Evolutionary conservation across 2,329 filamentous ascomycete species (phyloP).

Genomic region (Aspergillus chevalieri): DNA sequence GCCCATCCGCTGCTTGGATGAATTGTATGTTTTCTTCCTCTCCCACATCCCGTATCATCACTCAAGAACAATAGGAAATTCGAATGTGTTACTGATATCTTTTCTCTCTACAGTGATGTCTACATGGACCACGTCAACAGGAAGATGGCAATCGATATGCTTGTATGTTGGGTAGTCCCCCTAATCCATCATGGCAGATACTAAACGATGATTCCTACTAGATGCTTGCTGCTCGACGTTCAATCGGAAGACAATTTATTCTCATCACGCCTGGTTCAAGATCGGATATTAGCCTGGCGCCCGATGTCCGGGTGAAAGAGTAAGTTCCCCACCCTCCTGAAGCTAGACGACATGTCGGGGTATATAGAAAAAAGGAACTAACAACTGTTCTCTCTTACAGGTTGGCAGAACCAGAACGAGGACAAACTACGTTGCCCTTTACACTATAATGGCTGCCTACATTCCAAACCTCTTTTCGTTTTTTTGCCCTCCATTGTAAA

Average conservation of each 20-base stretch:
- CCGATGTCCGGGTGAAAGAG: constrained; percentile 42
- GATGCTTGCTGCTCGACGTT: constrained; percentile 77
- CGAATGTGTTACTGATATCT: constrained; percentile 10
- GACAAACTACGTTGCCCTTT: constrained; percentile 36
- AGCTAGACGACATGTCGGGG: background rate
- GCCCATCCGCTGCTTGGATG: constrained; percentile 87
- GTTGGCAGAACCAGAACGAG: constrained; percentile 41
- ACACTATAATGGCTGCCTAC: no score
- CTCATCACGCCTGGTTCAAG: constrained; percentile 92
- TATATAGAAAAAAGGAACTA: background rate
- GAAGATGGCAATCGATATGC: constrained; percentile 86
- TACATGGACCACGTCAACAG: constrained; percentile 99
- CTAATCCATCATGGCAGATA: constrained; percentile 1
- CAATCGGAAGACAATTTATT: constrained; percentile 89
- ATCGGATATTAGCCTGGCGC: constrained; percentile 41
- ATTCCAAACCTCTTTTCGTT: no score
- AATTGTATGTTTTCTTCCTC: constrained; percentile 57
- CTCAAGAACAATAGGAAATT: no score
- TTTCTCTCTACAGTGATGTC: constrained; percentile 57
- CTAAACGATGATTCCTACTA: constrained; percentile 31
- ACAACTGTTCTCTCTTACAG: constrained; percentile 14
- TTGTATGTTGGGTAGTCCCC: constrained; percentile 51
- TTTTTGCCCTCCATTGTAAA: no score
- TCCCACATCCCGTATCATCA: background rate
- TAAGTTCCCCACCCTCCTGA: constrained; percentile 18